A percentile compares a stretch with the other conserved stretches of the same genome.
These are phyloP conservation scores for Colletotrichum tropicale DNA, from an alignment of 2,329 filamentous ascomycete species.

Conservation along the genomic window DNA sequence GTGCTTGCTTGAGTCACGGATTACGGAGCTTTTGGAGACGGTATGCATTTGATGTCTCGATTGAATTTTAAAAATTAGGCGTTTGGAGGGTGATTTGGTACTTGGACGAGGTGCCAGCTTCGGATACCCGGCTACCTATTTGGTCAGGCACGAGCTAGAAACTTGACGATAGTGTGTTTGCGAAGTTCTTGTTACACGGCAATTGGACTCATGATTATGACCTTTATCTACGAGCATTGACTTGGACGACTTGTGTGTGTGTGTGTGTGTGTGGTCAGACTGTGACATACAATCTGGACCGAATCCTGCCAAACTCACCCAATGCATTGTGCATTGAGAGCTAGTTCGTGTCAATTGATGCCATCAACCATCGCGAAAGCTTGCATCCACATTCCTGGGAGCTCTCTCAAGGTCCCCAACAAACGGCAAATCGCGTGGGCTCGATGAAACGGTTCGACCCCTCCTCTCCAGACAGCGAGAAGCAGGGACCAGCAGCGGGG, in stretches of 20 bases:
- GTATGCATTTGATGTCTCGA: not conserved
- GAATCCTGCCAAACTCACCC: not conserved
- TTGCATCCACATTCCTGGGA: not conserved
- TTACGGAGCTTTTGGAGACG: not conserved
- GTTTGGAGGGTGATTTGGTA: not conserved
- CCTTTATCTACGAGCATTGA: not conserved
- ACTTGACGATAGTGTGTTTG: not conserved
- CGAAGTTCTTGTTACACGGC: not conserved
- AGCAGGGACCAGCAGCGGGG: not conserved
- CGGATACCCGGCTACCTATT: slow-evolving; percentile 15
- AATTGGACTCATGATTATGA: not conserved
- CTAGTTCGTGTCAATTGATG: not conserved
- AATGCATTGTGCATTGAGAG: not conserved
- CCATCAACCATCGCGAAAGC: not conserved
- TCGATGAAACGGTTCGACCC: slow-evolving; percentile 14
- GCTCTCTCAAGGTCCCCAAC: not conserved
- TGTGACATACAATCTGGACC: not conserved
- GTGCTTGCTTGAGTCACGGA: not conserved
- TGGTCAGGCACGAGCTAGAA: slow-evolving; percentile 13
- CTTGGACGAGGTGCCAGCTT: slow-evolving; percentile 5
- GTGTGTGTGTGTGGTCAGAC: not conserved
- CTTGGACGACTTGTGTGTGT: not conserved
- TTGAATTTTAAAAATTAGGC: not conserved
- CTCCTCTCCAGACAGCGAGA: slow-evolving; percentile 8
- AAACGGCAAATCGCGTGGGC: not conserved